These are phyloP conservation scores for Favolaschia claudopus DNA, from an alignment of 768 basidiomycete species.

Conservation along the genomic window DNA sequence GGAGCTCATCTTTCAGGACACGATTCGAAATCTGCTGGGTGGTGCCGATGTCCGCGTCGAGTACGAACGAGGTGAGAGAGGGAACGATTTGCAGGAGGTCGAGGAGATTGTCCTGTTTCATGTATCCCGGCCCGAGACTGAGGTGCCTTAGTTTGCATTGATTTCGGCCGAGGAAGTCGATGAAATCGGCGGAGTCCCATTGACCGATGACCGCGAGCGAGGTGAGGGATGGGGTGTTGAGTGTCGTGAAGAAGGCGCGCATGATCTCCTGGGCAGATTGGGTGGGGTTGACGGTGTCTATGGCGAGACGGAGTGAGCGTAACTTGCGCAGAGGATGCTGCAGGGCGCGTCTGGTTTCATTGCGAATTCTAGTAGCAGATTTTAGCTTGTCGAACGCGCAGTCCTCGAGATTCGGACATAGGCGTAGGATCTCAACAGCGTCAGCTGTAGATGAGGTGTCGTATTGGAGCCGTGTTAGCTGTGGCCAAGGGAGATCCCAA, in stretches of 20 bases:
- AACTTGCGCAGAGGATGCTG: neutral
- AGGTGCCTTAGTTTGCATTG: conserved; percentile 8
- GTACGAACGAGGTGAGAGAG: neutral
- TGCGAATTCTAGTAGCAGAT: neutral
- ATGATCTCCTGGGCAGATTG: neutral
- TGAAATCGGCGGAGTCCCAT: conserved; percentile 4
- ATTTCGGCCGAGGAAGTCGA: conserved; percentile 14
- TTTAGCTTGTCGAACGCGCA: conserved; percentile 10
- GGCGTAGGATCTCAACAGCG: neutral
- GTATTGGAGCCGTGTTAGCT: conserved; percentile 21
- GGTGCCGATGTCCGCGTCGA: conserved; percentile 25
- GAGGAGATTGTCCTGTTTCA: conserved; percentile 16
- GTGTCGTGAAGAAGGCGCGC: conserved; percentile 3
- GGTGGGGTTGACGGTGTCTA: neutral
- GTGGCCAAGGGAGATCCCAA: conserved; percentile 19
- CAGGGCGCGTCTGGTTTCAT: neutral
- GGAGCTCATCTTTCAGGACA: conserved; percentile 18
- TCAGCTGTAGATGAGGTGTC: neutral
- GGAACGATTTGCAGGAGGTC: conserved; percentile 11
- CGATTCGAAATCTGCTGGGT: conserved; percentile 19
- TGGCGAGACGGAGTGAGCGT: conserved; percentile 6
- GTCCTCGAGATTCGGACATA: conserved; percentile 13
- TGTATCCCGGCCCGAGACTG: conserved; percentile 17
- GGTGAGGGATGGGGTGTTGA: conserved; percentile 7
- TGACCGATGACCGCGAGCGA: conserved; percentile 20